These are phyloP conservation scores for Silene noctiflora DNA, from an alignment of 179 eudicot genomes.

Conservation along the genomic window DNA sequence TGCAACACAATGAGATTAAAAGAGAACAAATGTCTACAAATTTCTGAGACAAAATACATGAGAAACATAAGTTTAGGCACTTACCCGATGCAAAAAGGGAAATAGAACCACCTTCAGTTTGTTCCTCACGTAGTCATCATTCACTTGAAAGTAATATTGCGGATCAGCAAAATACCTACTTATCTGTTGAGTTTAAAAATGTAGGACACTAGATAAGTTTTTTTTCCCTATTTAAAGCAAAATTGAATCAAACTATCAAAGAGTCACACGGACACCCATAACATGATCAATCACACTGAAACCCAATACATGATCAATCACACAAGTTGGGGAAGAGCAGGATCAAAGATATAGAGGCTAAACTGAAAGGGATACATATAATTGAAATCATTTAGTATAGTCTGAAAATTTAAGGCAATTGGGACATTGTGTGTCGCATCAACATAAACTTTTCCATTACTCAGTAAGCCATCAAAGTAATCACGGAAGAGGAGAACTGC, in stretches of 20 bases:
- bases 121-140: conserved; percentile 84
- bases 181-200: conserved; percentile 44
- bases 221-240: background rate
- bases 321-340: background rate
- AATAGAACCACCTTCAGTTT: conserved; percentile 82
- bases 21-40: background rate
- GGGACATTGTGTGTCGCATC: background rate
- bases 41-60: background rate
- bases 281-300: too few species aligned
- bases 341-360: background rate
- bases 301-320: too few species aligned
- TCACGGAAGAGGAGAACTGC: background rate
- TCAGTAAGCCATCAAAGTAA: background rate
- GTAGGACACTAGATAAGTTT: background rate
- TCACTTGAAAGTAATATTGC: conserved; percentile 87
- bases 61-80: conserved; percentile 8
- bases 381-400: background rate
- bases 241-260: background rate
- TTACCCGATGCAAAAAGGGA: conserved; percentile 87
- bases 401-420: background rate
- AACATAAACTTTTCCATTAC: background rate
- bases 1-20: conserved; percentile 14
- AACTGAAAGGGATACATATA: background rate
- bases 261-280: background rate
- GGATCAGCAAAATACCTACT: conserved; percentile 82